Percentiles rank a stretch among this genome's conserved stretches.
phyloP scores from a whole-genome alignment of 1,284 basidiomycete species.

The Trichosporon faecale region DNA sequence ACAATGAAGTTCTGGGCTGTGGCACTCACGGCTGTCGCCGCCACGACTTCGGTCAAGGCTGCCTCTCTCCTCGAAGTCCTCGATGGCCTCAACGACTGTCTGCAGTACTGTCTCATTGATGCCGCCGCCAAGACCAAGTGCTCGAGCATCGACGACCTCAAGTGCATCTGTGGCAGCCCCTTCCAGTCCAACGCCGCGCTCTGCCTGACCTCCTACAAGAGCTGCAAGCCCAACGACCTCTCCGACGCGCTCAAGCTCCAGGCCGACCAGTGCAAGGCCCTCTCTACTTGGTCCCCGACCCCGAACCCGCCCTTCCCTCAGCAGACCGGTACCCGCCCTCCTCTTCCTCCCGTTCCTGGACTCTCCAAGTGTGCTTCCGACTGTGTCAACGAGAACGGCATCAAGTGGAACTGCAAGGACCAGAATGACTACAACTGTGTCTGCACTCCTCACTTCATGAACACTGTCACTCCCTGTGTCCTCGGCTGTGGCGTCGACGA shows the following conservation, averaged over 20 bases:
- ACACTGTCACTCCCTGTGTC: background rate
- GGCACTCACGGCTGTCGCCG: background rate
- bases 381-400: background rate
- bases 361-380: background rate
- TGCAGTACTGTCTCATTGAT: constrained; percentile 5
- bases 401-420: constrained; percentile 7
- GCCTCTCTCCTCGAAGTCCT: background rate
- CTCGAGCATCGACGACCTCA: background rate
- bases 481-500: background rate
- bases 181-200: background rate
- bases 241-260: background rate
- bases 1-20: background rate
- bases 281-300: background rate
- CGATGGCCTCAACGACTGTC: background rate
- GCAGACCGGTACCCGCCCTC: background rate
- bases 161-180: background rate
- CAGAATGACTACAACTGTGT: background rate
- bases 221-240: background rate
- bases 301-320: constrained; percentile 1
- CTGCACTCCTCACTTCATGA: background rate
- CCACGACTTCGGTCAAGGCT: background rate
- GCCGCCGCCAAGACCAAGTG: background rate
- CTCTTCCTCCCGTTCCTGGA: background rate
- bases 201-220: background rate
- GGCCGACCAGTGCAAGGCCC: background rate